Base-by-base conservation (phyloP, 441 rosid species). In the Raphanus hybrid region DNA sequence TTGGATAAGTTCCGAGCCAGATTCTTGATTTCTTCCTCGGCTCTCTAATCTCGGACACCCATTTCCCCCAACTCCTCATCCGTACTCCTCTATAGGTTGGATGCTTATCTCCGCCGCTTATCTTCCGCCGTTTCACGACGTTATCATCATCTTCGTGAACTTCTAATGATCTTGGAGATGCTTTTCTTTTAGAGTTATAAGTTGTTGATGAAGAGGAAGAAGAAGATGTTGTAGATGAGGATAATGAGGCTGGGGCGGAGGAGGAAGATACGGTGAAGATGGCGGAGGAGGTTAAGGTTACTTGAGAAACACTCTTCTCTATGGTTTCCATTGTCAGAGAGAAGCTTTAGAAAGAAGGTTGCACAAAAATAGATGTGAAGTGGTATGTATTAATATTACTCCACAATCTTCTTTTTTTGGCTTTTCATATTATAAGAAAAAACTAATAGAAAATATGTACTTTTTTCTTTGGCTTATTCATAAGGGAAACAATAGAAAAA, bases 21-120 rank as follows among this genome's bases (percentile, higher is more conserved):
- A 91, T 91, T 82, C 96, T 84, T n/a, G 96, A 91, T 67, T 91
- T 91, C 80, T 91, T 91, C 64, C 84, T 82, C 0, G 96, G 96
- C 70, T 89, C 91, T 66, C 96, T 82, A 70, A 91, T 91, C 69
- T 91, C 96, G 0, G 92, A 91, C 35, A 91, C 96, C 96, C 96
- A 91, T 85, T 86, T 91, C 4, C 96, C 96, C 96, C 96, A 91
- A 20, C 87, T 87, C 12, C 96, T 73, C 96, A 78, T 88, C 23
- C 96, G 70, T 2, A 91, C 92, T 9, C 96, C 96, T 50, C 91
- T 83, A 61, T 81, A 91, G 8, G 85, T 86, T 0, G 87, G 87
- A 73, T 86, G 93, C 27, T 85, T 84, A 35, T 63, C 78, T n/a
- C 79, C 77, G 26, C 62, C 64, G 18, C 50, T 41, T 14, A 5